phyloP scores from a whole-genome alignment of 257 asterid genomes.

The Ehretia macrophylla region DNA sequence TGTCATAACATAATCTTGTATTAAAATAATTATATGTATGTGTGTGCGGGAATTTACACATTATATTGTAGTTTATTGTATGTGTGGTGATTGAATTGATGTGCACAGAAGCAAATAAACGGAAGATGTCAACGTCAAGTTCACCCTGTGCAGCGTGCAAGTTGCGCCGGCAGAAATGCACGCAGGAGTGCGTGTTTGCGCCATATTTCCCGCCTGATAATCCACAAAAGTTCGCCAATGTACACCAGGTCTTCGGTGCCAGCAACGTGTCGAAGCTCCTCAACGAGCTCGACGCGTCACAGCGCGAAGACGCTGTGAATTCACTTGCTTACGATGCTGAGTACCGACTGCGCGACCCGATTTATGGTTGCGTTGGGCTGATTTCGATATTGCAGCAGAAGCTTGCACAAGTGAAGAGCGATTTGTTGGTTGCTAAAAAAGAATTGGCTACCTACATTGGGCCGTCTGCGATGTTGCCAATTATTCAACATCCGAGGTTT shows the following conservation, averaged over 20 bases:
- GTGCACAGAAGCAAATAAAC: slow-evolving; percentile 8
- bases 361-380: slow-evolving; percentile 84
- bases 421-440: slow-evolving; percentile 47
- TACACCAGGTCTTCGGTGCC: slow-evolving; percentile 83
- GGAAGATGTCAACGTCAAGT: slow-evolving; percentile 63
- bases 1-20: no score
- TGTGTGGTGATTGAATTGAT: slow-evolving; percentile 11
- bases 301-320: slow-evolving; percentile 74
- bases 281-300: slow-evolving; percentile 50
- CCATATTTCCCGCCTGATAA: slow-evolving; percentile 89
- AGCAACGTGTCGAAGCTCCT: slow-evolving; percentile 83
- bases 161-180: slow-evolving; percentile 76
- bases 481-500: slow-evolving; percentile 32
- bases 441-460: slow-evolving; percentile 60
- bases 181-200: slow-evolving; percentile 87
- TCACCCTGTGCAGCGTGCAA: slow-evolving; percentile 96
- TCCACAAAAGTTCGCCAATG: slow-evolving; percentile 68
- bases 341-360: slow-evolving; percentile 66
- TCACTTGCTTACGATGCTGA: slow-evolving; percentile 85
- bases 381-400: slow-evolving; percentile 55
- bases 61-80: neutral
- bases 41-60: no score
- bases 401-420: slow-evolving; percentile 53
- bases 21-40: no score
- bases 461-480: slow-evolving; percentile 42